These are phyloP conservation scores for Botryotinia narcissicola DNA, from an alignment of 2,329 filamentous ascomycete genomes.

Conservation along the genomic window DNA sequence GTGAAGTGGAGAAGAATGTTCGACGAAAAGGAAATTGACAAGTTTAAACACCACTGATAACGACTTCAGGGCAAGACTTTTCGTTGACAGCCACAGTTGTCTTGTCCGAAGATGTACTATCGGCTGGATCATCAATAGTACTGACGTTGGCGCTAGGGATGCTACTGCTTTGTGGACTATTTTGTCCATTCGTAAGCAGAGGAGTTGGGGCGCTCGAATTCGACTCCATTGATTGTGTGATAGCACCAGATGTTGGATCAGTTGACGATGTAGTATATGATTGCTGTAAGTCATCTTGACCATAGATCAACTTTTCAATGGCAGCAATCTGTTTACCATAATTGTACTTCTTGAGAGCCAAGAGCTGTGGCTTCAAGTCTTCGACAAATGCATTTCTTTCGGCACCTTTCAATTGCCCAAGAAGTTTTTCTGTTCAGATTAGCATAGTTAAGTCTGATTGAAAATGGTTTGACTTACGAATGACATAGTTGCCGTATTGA, in stretches of 20 bases:
- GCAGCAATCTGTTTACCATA: slow-evolving; percentile 65
- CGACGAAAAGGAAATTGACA: slow-evolving; percentile 1
- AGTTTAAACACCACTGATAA: slow-evolving; percentile 34
- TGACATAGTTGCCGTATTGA: slow-evolving; percentile 92
- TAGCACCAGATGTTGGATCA: slow-evolving; percentile 33
- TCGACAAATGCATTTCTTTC: slow-evolving; percentile 61
- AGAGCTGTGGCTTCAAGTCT: slow-evolving; percentile 61
- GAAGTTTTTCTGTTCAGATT: slow-evolving; percentile 68
- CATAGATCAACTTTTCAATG: slow-evolving; percentile 55
- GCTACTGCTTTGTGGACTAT: slow-evolving; percentile 66
- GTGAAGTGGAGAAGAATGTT: slow-evolving; percentile 19
- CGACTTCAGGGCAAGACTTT: slow-evolving; percentile 31
- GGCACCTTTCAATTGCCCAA: slow-evolving; percentile 58
- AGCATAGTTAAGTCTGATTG: slow-evolving; percentile 2
- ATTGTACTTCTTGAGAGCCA: slow-evolving; percentile 60
- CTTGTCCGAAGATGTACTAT: slow-evolving; percentile 29
- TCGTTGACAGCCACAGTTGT: slow-evolving; percentile 25
- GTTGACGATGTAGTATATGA: slow-evolving; percentile 27
- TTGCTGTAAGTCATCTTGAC: slow-evolving; percentile 20
- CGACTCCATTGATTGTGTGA: slow-evolving; percentile 43
- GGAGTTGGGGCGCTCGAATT: slow-evolving; percentile 61
- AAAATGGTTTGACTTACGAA: slow-evolving; percentile 65
- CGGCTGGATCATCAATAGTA: slow-evolving; percentile 39
- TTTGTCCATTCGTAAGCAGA: slow-evolving; percentile 64
- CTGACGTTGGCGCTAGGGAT: slow-evolving; percentile 62